These are phyloP conservation scores for Coemansia erecta DNA, from an alignment of 192 early-diverging fungal genomes.

Conservation along the genomic window DNA sequence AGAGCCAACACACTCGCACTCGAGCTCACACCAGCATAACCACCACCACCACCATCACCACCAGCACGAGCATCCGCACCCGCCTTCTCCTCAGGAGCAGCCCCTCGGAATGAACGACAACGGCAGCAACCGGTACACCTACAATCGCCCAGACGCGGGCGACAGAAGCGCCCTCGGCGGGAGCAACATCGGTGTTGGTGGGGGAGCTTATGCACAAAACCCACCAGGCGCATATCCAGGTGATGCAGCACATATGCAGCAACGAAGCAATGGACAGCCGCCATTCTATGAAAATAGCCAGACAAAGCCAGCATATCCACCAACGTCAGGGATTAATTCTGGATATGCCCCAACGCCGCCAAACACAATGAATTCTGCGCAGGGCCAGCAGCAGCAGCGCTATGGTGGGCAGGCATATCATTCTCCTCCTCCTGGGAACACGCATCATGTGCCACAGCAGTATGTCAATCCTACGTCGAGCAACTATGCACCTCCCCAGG, in stretches of 20 bases:
- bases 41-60: background rate
- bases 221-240: conserved; percentile 14
- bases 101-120: background rate
- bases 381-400: conserved; percentile 5
- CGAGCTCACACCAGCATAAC: background rate
- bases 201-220: conserved; percentile 20
- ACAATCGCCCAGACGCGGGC: background rate
- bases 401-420: conserved; percentile 2
- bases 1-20: no score
- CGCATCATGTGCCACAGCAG: conserved; percentile 7
- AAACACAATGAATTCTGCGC: background rate
- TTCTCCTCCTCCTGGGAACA: background rate
- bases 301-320: conserved; percentile 3
- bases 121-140: background rate
- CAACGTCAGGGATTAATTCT: conserved; percentile 6
- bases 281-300: conserved; percentile 8
- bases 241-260: conserved; percentile 12
- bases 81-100: no score
- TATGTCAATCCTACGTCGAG: conserved; percentile 1
- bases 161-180: background rate
- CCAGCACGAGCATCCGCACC: background rate
- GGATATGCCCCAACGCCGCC: conserved; percentile 6
- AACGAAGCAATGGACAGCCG: background rate
- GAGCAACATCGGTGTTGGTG: conserved; percentile 1
- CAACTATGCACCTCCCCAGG: conserved; percentile 11